Evolutionary conservation across 2,329 filamentous ascomycete genomes (phyloP).

Genomic region (Neonectria ditissima): DNA sequence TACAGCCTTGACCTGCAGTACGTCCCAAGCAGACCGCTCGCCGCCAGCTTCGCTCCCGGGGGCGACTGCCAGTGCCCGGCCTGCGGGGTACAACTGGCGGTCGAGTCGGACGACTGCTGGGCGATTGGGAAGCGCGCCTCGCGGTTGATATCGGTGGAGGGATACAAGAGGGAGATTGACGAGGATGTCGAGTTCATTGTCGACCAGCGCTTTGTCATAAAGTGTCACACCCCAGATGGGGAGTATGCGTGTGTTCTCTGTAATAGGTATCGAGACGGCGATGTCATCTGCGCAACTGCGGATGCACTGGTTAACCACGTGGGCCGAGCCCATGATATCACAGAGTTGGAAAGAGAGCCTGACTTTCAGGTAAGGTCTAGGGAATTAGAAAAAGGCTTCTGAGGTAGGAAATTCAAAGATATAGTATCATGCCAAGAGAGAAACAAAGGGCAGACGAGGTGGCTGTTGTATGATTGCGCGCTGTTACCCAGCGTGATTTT

Average conservation of each 20-base stretch:
- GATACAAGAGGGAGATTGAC: conserved; percentile 36
- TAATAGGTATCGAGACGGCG: conserved; percentile 34
- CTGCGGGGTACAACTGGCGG: conserved; percentile 32
- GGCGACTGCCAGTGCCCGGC: conserved; percentile 36
- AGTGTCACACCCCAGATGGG: conserved; percentile 41
- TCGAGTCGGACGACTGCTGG: conserved; percentile 40
- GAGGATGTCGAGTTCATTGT: conserved; percentile 41
- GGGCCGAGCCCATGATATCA: conserved; percentile 31
- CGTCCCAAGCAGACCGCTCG: conserved; percentile 26
- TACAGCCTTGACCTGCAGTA: conserved; percentile 42
- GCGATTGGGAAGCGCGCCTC: conserved; percentile 35
- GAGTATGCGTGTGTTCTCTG: conserved; percentile 41
- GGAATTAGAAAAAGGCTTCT: conserved; percentile 21
- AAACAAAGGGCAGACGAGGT: too few species aligned
- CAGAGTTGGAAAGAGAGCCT: conserved; percentile 38
- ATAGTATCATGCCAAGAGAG: not conserved
- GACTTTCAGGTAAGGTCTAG: conserved; percentile 35
- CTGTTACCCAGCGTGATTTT: too few species aligned
- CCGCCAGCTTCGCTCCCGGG: conserved; percentile 32
- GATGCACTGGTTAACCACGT: conserved; percentile 39
- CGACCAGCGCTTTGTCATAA: conserved; percentile 40
- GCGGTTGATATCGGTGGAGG: conserved; percentile 24
- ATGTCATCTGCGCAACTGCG: conserved; percentile 34
- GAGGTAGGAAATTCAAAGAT: not conserved
- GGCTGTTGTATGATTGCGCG: too few species aligned